Conservation (phyloP, 371 early-diverging fungal species). For the Coemansia sp. region DNA sequence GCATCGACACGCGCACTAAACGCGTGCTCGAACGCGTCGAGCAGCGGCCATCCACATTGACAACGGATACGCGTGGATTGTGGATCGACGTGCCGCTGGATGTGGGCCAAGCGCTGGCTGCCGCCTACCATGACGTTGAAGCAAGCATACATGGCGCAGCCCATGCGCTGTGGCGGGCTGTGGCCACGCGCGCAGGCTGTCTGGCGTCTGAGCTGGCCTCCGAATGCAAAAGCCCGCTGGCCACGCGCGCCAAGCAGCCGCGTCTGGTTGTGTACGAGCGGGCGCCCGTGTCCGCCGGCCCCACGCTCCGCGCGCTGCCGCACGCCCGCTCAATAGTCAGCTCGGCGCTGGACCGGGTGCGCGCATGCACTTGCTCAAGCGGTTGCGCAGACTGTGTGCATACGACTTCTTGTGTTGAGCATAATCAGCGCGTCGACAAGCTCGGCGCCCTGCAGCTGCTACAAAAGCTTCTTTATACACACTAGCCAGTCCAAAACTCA, state of each 20-base stretch:
- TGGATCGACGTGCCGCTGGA: constrained; percentile 33
- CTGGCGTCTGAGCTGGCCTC: constrained; percentile 11
- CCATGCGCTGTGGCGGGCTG: constrained; percentile 12
- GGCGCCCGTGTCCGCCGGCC: constrained; percentile 1
- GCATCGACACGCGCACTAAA: constrained; percentile 16
- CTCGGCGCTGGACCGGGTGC: not conserved
- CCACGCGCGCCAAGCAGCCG: constrained; percentile 9
- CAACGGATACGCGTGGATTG: constrained; percentile 2
- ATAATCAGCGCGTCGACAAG: constrained; percentile 9
- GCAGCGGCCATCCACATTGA: constrained; percentile 11
- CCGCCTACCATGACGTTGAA: constrained; percentile 7
- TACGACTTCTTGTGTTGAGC: constrained; percentile 4
- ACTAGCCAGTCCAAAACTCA: not conserved
- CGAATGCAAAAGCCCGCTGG: constrained; percentile 21
- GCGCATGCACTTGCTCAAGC: constrained; percentile 1
- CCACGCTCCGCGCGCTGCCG: constrained; percentile 1
- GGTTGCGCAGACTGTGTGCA: constrained; percentile 22
- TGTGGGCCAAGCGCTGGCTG: not conserved
- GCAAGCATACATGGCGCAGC: constrained; percentile 35
- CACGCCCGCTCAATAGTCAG: not conserved
- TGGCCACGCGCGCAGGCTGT: constrained; percentile 4
- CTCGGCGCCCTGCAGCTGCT: constrained; percentile 16
- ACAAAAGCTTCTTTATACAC: not conserved
- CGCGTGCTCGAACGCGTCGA: constrained; percentile 33
- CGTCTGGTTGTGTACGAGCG: constrained; percentile 23